Percentiles rank a stretch among this genome's conserved stretches.
Conservation (phyloP, 1,284 basidiomycete species). For the Trametes versicolor region DNA sequence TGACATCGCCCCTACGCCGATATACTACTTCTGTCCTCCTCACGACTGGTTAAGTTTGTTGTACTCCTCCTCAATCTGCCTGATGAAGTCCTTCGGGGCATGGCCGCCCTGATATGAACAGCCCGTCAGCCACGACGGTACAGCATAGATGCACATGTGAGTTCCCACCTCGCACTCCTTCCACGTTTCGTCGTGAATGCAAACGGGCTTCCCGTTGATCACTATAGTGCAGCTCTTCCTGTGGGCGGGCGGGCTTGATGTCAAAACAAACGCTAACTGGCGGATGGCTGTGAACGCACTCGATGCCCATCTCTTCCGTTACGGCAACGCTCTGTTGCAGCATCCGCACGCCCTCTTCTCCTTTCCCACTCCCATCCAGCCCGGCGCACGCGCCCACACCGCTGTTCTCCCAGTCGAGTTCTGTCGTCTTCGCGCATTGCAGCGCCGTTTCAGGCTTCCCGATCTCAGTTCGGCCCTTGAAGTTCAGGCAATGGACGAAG, state of each 20-base stretch:
- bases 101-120: conserved; percentile 72
- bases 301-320: conserved; percentile 61
- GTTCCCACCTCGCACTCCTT: conserved; percentile 81
- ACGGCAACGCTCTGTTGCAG: conserved; percentile 66
- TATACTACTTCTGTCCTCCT: conserved; percentile 18
- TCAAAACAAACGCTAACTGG: conserved; percentile 17
- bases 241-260: conserved; percentile 17
- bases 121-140: conserved; percentile 7
- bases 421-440: conserved; percentile 69
- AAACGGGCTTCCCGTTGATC: conserved; percentile 75
- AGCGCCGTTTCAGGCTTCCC: conserved; percentile 73
- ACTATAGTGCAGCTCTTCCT: conserved; percentile 89
- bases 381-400: conserved; percentile 67
- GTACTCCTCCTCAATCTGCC: conserved; percentile 83
- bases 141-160: conserved; percentile 17
- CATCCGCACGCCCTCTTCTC: conserved; percentile 66
- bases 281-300: conserved; percentile 52
- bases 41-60: conserved; percentile 60
- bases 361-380: conserved; percentile 64
- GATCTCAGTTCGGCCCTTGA: conserved; percentile 68
- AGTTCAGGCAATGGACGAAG: conserved; percentile 82
- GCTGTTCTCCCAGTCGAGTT: conserved; percentile 76
- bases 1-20: conserved; percentile 9
- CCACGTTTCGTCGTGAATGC: conserved; percentile 84
- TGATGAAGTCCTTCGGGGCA: conserved; percentile 75